Conservation (phyloP, 192 early-diverging fungal species). For the Ambispora gerdemannii region DNA sequence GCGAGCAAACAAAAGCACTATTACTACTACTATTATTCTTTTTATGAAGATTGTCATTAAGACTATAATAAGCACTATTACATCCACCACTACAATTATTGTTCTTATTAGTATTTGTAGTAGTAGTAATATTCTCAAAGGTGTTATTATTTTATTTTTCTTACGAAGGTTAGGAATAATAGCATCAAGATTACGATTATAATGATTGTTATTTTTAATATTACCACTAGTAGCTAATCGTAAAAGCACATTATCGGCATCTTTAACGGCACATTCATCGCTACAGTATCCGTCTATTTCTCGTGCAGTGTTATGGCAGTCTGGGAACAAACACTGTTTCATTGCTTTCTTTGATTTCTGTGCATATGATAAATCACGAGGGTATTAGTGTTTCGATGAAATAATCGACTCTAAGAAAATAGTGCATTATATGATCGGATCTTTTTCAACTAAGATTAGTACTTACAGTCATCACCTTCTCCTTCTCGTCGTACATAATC, state of each 20-base stretch:
- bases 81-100: background rate
- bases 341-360: background rate
- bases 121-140: background rate
- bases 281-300: conserved; percentile 44
- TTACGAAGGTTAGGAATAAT: background rate
- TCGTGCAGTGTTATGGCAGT: conserved; percentile 40
- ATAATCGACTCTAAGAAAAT: background rate
- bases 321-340: conserved; percentile 37
- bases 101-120: background rate
- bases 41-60: no score
- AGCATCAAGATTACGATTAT: background rate
- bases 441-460: background rate
- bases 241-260: conserved; percentile 38
- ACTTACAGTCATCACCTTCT: background rate
- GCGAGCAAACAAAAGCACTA: no score
- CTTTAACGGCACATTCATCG: conserved; percentile 44
- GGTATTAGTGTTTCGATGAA: background rate
- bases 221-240: conserved; percentile 27
- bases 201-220: conserved; percentile 28
- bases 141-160: background rate
- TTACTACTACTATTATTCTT: no score
- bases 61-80: no score
- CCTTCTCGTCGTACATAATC: conserved; percentile 1
- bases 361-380: background rate
- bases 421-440: background rate